Evolutionary conservation across 2,329 filamentous ascomycete species (phyloP).

Genomic region (Sporothrix inflata): DNA sequence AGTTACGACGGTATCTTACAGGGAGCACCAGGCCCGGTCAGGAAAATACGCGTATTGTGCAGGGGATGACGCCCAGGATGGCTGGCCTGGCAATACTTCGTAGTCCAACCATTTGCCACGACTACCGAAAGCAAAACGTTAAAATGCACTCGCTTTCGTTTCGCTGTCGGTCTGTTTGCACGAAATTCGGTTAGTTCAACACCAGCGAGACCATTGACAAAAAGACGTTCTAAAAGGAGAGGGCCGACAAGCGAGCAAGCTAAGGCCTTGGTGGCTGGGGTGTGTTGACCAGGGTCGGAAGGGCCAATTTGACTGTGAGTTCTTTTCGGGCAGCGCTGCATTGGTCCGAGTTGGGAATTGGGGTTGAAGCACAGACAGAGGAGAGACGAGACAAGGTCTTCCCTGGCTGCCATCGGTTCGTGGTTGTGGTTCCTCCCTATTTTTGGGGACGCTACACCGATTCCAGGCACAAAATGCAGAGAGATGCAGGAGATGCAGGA

Average conservation of each 20-base stretch:
- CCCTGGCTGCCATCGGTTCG: slow-evolving; percentile 7
- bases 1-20: not conserved
- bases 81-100: no score
- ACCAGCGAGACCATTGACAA: not conserved
- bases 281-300: not conserved
- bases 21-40: not conserved
- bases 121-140: not conserved
- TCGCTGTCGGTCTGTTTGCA: not conserved
- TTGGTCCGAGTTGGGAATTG: not conserved
- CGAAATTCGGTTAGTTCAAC: not conserved
- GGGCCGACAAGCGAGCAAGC: slow-evolving; percentile 1
- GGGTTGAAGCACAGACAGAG: not conserved
- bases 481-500: no score
- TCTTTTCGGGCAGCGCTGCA: not conserved
- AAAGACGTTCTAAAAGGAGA: slow-evolving; percentile 2
- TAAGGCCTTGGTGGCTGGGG: not conserved
- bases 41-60: slow-evolving; percentile 11
- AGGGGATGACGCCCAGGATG: not conserved
- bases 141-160: not conserved
- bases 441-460: slow-evolving; percentile 9
- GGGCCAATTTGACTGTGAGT: not conserved
- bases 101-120: not conserved
- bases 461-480: slow-evolving; percentile 14
- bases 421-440: not conserved
- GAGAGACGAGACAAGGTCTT: not conserved